phyloP scores from a whole-genome alignment of 768 basidiomycete species.

The Russula compacta region DNA sequence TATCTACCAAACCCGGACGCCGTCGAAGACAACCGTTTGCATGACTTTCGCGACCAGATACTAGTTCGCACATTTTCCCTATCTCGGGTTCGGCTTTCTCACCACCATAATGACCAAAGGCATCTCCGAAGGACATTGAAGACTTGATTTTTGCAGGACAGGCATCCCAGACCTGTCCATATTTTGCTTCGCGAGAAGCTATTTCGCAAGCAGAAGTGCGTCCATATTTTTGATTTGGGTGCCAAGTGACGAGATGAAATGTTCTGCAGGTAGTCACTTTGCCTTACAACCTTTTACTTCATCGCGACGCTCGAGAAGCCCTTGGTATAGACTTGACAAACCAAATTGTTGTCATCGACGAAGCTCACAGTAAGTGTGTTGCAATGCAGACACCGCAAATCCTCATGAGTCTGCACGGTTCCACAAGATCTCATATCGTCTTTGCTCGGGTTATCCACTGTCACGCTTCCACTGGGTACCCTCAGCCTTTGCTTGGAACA shows the following conservation, averaged over 20 bases:
- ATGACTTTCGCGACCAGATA: conserved; percentile 82
- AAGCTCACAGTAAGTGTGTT: conserved; percentile 78
- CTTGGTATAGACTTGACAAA: conserved; percentile 77
- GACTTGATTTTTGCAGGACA: conserved; percentile 73
- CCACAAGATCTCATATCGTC: conserved; percentile 77
- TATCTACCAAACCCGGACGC: conserved; percentile 56
- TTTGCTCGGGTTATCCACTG: conserved; percentile 76
- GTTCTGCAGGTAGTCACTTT: conserved; percentile 67
- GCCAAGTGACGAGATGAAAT: conserved; percentile 1
- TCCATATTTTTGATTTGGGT: not conserved
- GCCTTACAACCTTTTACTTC: conserved; percentile 88
- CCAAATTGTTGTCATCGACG: conserved; percentile 87
- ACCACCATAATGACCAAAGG: conserved; percentile 35
- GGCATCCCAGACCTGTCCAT: conserved; percentile 69
- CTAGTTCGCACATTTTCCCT: conserved; percentile 41
- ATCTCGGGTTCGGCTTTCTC: not conserved
- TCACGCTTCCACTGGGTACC: conserved; percentile 46
- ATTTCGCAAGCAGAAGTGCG: conserved; percentile 83
- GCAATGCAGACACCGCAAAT: not conserved
- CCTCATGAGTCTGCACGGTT: not conserved
- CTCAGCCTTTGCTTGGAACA: conserved; percentile 62
- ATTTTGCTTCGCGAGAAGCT: conserved; percentile 83
- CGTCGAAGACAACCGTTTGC: conserved; percentile 53
- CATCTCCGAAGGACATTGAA: conserved; percentile 88
- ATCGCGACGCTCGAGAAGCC: conserved; percentile 74